Evolutionary conservation across 1,139 yeast genomes (phyloP), one percentile per base, ranked within the genome.

Genomic region (Yamadazyma triangularis): DNA sequence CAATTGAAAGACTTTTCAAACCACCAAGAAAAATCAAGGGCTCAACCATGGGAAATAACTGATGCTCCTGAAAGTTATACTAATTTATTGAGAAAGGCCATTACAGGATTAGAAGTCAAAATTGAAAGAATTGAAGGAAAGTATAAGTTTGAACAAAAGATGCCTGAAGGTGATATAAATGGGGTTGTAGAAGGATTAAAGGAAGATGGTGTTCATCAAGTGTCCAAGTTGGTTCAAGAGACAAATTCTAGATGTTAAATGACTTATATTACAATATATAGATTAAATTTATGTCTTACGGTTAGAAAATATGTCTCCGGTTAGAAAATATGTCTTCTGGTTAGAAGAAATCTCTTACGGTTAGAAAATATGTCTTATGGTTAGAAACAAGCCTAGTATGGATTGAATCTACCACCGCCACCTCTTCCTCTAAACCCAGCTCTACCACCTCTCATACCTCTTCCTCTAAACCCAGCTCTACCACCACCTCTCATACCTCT

Each of bases 141-240:
- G 52, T 76, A 65, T 56, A 80, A 80, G 50, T 68, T 78, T 45
- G 79, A 77, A 43, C 88, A 80, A 53, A 66, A 65, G 14, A 63
- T 56, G 60, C 49, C 54, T 13, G 45, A 41, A 4, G 51, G 48
- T 9, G 81, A 80, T 39, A 55, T 73, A 5, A 56, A 64, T 7
- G 85, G 86, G 2, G 77, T 77, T 1, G 48, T 74, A 11, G 54
- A 62, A 1, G 82, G 82, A 0, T 56, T 68, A 36, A 50, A 49
- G 6, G 37, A 45, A 12, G 66, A 62, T 34, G 52, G 53, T 34
- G 36, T 44, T 19, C 27, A 24, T 2, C 46, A 49, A 21, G 45
- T 58, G 8, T 50, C 63, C 2, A 22, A 44, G 13, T 46, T 51
- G 15, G 58, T 57, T 2, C 38, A 39, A 18, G 49, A 44, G 4